Evolutionary conservation across 1,284 basidiomycete species (phyloP).

Genomic region (Athelia sp.): DNA sequence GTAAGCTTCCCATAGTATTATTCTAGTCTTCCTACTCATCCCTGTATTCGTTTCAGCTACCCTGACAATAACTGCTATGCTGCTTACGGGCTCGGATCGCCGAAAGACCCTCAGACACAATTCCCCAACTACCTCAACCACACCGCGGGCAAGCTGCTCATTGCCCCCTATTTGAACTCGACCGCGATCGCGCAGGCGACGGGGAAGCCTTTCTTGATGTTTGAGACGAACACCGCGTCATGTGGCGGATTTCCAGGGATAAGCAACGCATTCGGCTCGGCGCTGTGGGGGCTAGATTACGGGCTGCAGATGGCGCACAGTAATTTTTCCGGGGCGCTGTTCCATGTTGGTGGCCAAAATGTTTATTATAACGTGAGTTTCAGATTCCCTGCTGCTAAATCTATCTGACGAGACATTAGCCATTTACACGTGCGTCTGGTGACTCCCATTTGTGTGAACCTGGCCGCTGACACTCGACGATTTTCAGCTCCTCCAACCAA

Average conservation of each 20-base stretch:
- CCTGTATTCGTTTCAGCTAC: constrained; percentile 15
- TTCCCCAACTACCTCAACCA: constrained; percentile 61
- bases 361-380: constrained; percentile 35
- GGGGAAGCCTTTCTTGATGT: constrained; percentile 53
- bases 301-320: constrained; percentile 30
- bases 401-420: neutral
- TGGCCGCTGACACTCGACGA: constrained; percentile 2
- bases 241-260: constrained; percentile 52
- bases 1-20: constrained; percentile 19
- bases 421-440: constrained; percentile 26
- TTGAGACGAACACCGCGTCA: constrained; percentile 75
- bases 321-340: constrained; percentile 30
- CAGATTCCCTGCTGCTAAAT: neutral
- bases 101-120: constrained; percentile 43
- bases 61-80: constrained; percentile 51
- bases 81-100: constrained; percentile 36
- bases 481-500: constrained; percentile 33
- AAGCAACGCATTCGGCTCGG: constrained; percentile 34
- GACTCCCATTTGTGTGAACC: constrained; percentile 7
- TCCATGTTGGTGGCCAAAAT: constrained; percentile 36
- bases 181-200: constrained; percentile 36
- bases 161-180: constrained; percentile 46
- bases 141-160: constrained; percentile 38
- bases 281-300: constrained; percentile 42
- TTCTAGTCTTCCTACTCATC: neutral